Evolutionary conservation across 2,329 filamentous ascomycete species (phyloP).

Genomic region (Dactylellina haptotyla): DNA sequence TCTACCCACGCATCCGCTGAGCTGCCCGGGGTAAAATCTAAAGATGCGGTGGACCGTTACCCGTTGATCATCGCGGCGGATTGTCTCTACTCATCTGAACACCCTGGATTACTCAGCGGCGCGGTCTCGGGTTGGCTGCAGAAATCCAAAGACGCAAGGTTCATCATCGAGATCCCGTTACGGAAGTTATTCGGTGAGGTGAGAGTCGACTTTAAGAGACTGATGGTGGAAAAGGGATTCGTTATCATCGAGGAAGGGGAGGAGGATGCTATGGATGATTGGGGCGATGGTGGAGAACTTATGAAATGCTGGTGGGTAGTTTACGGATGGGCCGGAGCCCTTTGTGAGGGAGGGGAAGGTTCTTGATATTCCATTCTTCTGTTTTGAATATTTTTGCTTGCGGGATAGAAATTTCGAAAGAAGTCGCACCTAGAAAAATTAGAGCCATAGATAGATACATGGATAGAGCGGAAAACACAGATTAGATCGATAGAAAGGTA

Average conservation of each 20-base stretch:
- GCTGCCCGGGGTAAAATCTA: constrained; percentile 61
- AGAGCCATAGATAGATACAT: not conserved
- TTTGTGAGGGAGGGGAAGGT: not conserved
- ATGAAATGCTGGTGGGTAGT: constrained; percentile 77
- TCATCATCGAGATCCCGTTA: constrained; percentile 82
- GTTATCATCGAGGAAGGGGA: constrained; percentile 70
- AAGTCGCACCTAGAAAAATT: not conserved
- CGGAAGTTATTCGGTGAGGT: constrained; percentile 75
- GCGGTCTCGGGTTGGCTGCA: constrained; percentile 76
- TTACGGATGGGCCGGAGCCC: constrained; percentile 60
- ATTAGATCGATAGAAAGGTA: no score
- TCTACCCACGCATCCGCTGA: constrained; percentile 64
- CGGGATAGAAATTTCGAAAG: no score
- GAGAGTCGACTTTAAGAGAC: constrained; percentile 70
- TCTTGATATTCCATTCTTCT: not conserved
- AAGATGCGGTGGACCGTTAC: constrained; percentile 71
- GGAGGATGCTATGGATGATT: constrained; percentile 77
- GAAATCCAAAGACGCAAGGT: constrained; percentile 68
- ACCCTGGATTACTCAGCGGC: constrained; percentile 77
- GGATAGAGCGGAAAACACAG: no score
- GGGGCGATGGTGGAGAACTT: constrained; percentile 66
- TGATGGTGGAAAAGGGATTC: constrained; percentile 69
- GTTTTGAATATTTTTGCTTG: no score
- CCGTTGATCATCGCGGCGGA: constrained; percentile 85
- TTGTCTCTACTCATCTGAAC: constrained; percentile 83